phyloP scores from a whole-genome alignment of 2,329 filamentous ascomycete genomes.

The Fusarium lyarnte region DNA sequence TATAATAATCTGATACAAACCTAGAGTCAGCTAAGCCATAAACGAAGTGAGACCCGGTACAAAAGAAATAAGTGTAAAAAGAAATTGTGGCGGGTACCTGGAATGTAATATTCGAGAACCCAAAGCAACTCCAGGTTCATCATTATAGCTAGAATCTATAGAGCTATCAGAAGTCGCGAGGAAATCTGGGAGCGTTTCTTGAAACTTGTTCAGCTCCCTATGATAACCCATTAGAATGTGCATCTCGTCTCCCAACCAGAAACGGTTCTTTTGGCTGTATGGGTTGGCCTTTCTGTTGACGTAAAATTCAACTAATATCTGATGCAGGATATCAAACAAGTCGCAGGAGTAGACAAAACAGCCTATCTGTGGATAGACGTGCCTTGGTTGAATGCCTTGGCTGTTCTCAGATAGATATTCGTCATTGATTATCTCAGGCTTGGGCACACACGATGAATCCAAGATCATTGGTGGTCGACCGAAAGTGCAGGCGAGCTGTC shows the following conservation, averaged over 20 bases:
- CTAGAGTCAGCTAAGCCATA: neutral
- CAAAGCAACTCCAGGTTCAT: neutral
- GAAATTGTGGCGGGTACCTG: neutral
- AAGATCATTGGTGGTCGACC: neutral
- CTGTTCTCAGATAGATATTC: neutral
- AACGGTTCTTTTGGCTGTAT: neutral
- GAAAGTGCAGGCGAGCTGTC: neutral
- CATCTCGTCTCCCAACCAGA: neutral
- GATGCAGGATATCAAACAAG: neutral
- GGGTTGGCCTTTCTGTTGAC: neutral
- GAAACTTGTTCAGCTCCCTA: neutral
- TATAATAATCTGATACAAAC: neutral
- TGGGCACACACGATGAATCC: neutral
- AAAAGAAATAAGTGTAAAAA: neutral
- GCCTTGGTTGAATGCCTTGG: neutral
- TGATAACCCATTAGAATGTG: neutral
- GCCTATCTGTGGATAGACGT: neutral
- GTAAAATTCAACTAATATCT: neutral
- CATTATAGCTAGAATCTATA: fast-evolving
- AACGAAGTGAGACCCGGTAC: neutral
- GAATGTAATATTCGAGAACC: neutral
- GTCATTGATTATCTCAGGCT: neutral
- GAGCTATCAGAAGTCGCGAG: neutral
- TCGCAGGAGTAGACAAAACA: neutral
- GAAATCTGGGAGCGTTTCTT: neutral